These are phyloP conservation scores for Cucurbita argyrosperma DNA, from an alignment of 306 rosid species.

Conservation along the genomic window DNA sequence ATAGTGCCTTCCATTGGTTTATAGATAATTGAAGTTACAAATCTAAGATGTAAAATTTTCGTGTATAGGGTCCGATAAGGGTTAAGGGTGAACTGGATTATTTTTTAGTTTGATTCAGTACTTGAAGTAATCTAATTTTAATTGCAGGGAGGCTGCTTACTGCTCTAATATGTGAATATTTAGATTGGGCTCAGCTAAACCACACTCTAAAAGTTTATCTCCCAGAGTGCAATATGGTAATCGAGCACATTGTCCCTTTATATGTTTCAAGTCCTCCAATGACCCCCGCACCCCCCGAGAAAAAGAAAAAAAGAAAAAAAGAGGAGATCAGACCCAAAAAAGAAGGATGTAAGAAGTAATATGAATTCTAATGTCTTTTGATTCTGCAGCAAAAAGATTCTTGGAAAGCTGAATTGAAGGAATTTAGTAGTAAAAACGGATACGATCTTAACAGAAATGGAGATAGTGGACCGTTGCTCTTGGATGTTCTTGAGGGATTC, in stretches of 20 bases:
- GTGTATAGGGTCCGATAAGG: background rate
- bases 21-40: background rate
- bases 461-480: slow-evolving; percentile 81
- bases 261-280: background rate
- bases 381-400: slow-evolving; percentile 67
- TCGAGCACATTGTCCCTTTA: background rate
- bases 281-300: background rate
- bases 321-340: background rate
- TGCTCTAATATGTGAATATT: slow-evolving; percentile 78
- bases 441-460: slow-evolving; percentile 87
- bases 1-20: background rate
- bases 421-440: slow-evolving; percentile 84
- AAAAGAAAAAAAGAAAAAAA: background rate
- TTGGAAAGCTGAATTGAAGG: slow-evolving; percentile 91
- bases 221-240: slow-evolving; percentile 98
- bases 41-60: background rate
- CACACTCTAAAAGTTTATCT: slow-evolving; percentile 87
- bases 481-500: slow-evolving; percentile 98
- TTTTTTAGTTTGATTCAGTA: background rate
- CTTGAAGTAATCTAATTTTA: background rate
- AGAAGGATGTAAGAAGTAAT: background rate
- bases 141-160: slow-evolving; percentile 86
- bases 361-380: background rate
- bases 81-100: background rate
- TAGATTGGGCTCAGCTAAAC: slow-evolving; percentile 94